Evolutionary conservation across 1,284 basidiomycete genomes (phyloP), one percentile per base, ranked within the genome.

Genomic region (Fomitiporia mediterranea): DNA sequence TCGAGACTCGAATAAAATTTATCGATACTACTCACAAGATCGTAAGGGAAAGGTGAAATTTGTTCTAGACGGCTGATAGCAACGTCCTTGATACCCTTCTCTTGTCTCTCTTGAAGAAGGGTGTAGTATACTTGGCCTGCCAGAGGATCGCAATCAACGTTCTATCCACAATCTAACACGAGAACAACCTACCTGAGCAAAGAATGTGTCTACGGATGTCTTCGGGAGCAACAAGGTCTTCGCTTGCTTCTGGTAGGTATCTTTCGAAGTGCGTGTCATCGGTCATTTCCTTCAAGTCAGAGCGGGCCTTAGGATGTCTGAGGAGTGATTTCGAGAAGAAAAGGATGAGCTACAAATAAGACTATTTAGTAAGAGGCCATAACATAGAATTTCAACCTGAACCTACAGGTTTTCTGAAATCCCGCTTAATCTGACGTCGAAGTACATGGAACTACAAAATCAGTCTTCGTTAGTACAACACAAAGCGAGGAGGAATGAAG

Each of bases 291-390:
- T 83, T 81, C 7, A 99, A 74, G 19, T 83, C 78, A 0, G 95
- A 98, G 61, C 91, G 86, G 35, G 94, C 96, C 57, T 81, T 82
- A 9, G 96, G 94, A 72, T 98, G 95, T 64, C 96, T 94, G 53
- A 99, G 80, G 40, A 99, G 81, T 60, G 83, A 87, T 79, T 99
- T 99, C 48, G 94, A 96, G 85, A 98, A 98, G 84, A 98, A 97
- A 66, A 91, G 60, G 66, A 99, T 86, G 61, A 97, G 82, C 83
- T 90, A 57, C 0, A 58, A 23, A 51, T 30, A 38, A 5, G 55
- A 39, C 23, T 44, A 27, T 43, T 39, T 51, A 57, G 52, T 6
- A 25, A 55, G n/a, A 8, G 53, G 3, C 17, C n/a, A 19, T 42
- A 30, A 34, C 19, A 19, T 38, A 51, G 32, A 13, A 48, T 1